Conservation (phyloP, 768 basidiomycete species). For the Lactarius pseudohatsudake region DNA sequence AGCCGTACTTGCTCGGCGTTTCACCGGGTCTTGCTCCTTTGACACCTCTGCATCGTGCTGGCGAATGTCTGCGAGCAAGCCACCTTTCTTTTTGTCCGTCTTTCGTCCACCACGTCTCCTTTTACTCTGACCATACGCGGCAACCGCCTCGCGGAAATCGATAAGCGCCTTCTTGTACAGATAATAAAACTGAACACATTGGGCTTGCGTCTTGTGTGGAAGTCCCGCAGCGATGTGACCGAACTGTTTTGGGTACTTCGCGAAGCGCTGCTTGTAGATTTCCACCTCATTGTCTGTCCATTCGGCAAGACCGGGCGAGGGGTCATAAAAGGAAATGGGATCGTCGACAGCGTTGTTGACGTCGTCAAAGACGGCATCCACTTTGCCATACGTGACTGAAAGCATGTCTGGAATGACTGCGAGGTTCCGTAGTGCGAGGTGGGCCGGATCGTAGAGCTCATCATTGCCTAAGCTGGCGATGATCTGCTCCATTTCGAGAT, state of each 20-base stretch:
- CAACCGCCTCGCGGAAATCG: slow-evolving; percentile 77
- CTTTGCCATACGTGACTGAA: slow-evolving; percentile 57
- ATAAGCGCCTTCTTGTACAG: slow-evolving; percentile 87
- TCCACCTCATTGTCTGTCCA: slow-evolving; percentile 88
- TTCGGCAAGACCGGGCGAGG: slow-evolving; percentile 69
- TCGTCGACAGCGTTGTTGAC: slow-evolving; percentile 78
- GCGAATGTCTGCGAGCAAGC: slow-evolving; percentile 76
- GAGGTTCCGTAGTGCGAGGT: slow-evolving; percentile 81
- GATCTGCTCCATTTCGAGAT: slow-evolving; percentile 96
- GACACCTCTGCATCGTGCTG: slow-evolving; percentile 60
- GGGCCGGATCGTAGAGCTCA: slow-evolving; percentile 88
- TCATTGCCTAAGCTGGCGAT: slow-evolving; percentile 92
- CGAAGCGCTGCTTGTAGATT: slow-evolving; percentile 78
- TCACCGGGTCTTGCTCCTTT: slow-evolving; percentile 27
- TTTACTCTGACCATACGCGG: slow-evolving; percentile 64
- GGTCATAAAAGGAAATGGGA: slow-evolving; percentile 74
- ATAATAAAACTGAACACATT: slow-evolving; percentile 95
- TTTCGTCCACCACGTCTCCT: slow-evolving; percentile 54
- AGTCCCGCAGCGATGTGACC: slow-evolving; percentile 83
- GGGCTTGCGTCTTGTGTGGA: slow-evolving; percentile 79
- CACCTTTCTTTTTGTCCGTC: slow-evolving; percentile 77
- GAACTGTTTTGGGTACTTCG: slow-evolving; percentile 89
- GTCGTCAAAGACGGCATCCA: slow-evolving; percentile 75
- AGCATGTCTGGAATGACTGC: slow-evolving; percentile 92
- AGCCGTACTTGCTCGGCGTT: slow-evolving; percentile 21